phyloP scores from a whole-genome alignment of 768 basidiomycete genomes.

The Melanogaster broomeanus region DNA sequence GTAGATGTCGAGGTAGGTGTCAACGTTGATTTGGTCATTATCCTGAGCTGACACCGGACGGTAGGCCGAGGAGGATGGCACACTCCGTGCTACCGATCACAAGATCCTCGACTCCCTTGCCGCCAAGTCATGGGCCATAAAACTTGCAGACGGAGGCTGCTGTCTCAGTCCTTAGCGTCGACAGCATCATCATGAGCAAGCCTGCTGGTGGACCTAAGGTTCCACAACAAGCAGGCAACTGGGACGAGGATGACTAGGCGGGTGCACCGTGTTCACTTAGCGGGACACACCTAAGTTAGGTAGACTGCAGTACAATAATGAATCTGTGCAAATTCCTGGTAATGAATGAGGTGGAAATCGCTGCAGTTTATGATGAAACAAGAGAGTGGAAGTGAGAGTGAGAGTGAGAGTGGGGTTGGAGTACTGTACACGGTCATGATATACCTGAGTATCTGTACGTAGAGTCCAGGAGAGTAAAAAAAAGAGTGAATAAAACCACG shows the following conservation, averaged over 20 bases:
- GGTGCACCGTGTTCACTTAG: conserved; percentile 11
- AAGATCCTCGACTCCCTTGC: conserved; percentile 86
- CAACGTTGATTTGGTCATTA: background rate
- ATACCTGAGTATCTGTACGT: conserved; percentile 32
- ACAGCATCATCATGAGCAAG: conserved; percentile 97
- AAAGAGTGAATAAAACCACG: conserved; percentile 5
- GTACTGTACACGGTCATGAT: conserved; percentile 35
- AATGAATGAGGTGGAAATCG: conserved; percentile 8
- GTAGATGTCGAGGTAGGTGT: conserved; percentile 82
- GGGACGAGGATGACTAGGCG: conserved; percentile 69
- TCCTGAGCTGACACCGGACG: background rate
- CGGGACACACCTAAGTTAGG: conserved; percentile 10
- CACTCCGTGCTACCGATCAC: conserved; percentile 58
- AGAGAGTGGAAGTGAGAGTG: conserved; percentile 3
- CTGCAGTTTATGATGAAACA: conserved; percentile 8
- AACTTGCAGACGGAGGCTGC: conserved; percentile 92
- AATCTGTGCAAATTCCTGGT: conserved; percentile 23
- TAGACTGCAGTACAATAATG: conserved; percentile 31
- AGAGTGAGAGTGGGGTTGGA: conserved; percentile 5
- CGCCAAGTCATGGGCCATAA: conserved; percentile 88
- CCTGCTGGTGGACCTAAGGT: conserved; percentile 89
- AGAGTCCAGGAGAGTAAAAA: conserved; percentile 2
- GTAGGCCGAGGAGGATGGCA: conserved; percentile 80
- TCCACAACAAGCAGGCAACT: conserved; percentile 84
- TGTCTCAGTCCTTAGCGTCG: conserved; percentile 87